These are phyloP conservation scores for Ceratocystis eucalypticola DNA, from an alignment of 2,329 filamentous ascomycete species.

Conservation along the genomic window DNA sequence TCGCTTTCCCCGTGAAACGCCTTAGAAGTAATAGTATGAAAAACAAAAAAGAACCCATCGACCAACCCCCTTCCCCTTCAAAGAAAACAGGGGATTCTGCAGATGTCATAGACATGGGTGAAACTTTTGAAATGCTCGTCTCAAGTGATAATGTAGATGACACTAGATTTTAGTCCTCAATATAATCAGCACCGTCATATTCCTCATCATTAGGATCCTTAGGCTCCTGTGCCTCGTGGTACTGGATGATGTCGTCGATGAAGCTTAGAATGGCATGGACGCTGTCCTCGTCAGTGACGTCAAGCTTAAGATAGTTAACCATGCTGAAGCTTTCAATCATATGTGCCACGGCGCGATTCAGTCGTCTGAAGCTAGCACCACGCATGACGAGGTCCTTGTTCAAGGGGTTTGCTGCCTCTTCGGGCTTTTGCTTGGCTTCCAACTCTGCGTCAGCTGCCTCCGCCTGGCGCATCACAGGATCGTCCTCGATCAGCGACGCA, in stretches of 20 bases:
- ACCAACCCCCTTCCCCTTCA: no score
- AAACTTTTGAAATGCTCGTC: not conserved
- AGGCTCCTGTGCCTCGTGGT: conserved; percentile 83
- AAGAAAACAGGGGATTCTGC: not conserved
- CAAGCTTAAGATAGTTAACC: conserved; percentile 85
- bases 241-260: conserved; percentile 90
- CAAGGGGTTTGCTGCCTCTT: conserved; percentile 37
- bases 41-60: not conserved
- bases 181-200: conserved; percentile 30
- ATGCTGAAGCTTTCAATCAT: conserved; percentile 97
- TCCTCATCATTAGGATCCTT: conserved; percentile 58
- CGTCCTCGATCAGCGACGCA: conserved; percentile 65
- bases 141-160: no score
- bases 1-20: conserved; percentile 9
- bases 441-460: conserved; percentile 40
- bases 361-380: conserved; percentile 63
- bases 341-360: conserved; percentile 79
- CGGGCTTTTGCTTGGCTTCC: conserved; percentile 43
- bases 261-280: conserved; percentile 73
- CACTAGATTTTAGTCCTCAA: conserved; percentile 22
- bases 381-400: conserved; percentile 61
- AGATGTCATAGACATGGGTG: not conserved
- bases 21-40: not conserved
- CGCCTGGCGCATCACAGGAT: conserved; percentile 40
- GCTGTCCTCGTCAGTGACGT: conserved; percentile 85